phyloP scores from a whole-genome alignment of 1,284 basidiomycete species.

The Malassezia obtusa region DNA sequence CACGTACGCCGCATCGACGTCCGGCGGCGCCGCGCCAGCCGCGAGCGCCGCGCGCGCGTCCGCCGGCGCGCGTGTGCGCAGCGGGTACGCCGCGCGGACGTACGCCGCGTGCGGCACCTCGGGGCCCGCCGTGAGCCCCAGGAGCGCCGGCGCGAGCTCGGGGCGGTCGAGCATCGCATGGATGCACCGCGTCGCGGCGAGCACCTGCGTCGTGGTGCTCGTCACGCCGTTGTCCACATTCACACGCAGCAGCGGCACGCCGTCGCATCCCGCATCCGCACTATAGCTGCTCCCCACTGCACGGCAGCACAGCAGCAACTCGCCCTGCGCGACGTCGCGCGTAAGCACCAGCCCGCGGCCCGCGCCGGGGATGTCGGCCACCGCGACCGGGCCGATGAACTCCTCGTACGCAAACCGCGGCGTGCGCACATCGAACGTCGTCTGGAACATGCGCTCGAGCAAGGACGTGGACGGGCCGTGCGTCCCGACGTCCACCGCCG shows the following conservation, averaged over 20 bases:
- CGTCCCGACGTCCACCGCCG: conserved; percentile 17
- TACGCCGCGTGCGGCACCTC: conserved; percentile 22
- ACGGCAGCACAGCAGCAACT: conserved; percentile 36
- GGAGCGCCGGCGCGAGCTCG: conserved; percentile 28
- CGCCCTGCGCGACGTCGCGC: conserved; percentile 32
- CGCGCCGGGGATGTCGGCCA: conserved; percentile 34
- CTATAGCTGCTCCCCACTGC: conserved; percentile 36
- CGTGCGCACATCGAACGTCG: conserved; percentile 24
- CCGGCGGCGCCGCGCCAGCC: background rate
- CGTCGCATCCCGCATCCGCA: conserved; percentile 24
- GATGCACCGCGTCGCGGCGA: conserved; percentile 40
- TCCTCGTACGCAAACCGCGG: conserved; percentile 31
- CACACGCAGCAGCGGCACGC: conserved; percentile 28
- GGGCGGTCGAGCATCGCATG: conserved; percentile 39
- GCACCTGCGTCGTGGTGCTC: conserved; percentile 43
- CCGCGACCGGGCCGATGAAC: conserved; percentile 32
- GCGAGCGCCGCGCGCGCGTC: background rate
- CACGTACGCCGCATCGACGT: conserved; percentile 29
- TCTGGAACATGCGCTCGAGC: conserved; percentile 29
- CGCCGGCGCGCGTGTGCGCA: conserved; percentile 5
- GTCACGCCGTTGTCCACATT: conserved; percentile 35
- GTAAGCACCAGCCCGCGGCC: conserved; percentile 40
- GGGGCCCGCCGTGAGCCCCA: conserved; percentile 44
- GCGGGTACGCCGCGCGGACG: conserved; percentile 29
- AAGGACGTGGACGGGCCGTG: conserved; percentile 24